These are phyloP conservation scores for Pythium catenulatum DNA, from an alignment of 352 stramenopile genomes.

Conservation along the genomic window DNA sequence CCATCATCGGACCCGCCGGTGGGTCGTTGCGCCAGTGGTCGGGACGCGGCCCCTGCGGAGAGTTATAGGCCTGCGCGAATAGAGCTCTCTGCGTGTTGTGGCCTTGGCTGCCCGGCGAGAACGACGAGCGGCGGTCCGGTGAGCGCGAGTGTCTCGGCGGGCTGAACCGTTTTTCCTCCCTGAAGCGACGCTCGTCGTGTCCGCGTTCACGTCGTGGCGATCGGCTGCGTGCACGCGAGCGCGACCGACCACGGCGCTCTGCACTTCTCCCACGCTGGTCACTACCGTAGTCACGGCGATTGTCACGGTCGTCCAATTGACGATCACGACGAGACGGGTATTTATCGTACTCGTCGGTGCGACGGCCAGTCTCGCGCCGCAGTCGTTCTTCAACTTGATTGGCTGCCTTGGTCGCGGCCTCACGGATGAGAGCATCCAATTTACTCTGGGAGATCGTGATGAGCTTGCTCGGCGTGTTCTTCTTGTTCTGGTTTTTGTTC, in stretches of 20 bases:
- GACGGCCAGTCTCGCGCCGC: neutral
- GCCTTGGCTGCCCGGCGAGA: neutral
- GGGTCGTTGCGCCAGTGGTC: neutral
- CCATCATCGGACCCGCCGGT: too few species aligned
- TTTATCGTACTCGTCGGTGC: neutral
- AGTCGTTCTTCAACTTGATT: neutral
- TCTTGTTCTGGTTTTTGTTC: neutral
- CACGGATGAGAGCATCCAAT: slow-evolving; percentile 3
- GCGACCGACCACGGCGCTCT: neutral
- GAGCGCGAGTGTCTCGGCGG: neutral
- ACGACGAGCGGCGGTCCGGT: neutral
- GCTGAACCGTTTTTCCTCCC: neutral
- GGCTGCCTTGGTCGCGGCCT: neutral
- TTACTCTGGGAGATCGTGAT: neutral
- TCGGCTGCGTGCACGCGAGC: neutral
- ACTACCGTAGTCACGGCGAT: neutral
- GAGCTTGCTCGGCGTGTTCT: neutral
- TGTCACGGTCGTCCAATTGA: neutral
- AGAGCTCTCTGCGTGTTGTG: neutral
- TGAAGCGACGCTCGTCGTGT: neutral
- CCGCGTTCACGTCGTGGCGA: neutral
- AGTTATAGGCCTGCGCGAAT: neutral
- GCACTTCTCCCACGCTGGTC: neutral
- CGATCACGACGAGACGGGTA: neutral
- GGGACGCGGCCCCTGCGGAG: neutral